phyloP scores from a whole-genome alignment of 139 green algal genomes.

The Yamagishiella unicocca region DNA sequence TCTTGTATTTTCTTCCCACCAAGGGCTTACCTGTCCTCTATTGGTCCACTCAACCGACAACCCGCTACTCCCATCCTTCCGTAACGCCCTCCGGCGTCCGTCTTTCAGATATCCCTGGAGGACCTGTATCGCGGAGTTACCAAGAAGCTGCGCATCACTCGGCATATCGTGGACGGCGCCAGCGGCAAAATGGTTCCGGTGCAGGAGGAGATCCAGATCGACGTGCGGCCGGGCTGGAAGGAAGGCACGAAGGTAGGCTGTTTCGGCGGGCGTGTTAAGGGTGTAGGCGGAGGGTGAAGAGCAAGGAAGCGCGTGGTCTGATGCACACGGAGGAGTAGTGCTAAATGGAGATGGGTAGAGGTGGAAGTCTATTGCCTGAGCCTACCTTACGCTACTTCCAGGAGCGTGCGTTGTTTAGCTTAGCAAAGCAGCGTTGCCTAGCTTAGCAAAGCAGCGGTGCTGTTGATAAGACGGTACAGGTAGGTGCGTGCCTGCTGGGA shows the following conservation, averaged over 20 bases:
- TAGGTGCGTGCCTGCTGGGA: too few relatives aligned
- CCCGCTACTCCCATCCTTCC: too few relatives aligned
- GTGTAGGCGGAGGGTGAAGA: not conserved
- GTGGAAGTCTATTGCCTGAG: not conserved
- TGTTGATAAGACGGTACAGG: too few relatives aligned
- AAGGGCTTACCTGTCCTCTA: too few relatives aligned
- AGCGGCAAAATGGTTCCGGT: slow-evolving; percentile 59
- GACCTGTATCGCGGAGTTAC: slow-evolving; percentile 71
- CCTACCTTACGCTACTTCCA: too few relatives aligned
- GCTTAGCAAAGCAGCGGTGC: too few relatives aligned
- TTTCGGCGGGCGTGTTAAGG: not conserved
- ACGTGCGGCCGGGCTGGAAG: slow-evolving; percentile 82
- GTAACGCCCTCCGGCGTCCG: not conserved
- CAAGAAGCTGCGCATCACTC: slow-evolving; percentile 79
- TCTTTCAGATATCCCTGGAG: slow-evolving; percentile 60
- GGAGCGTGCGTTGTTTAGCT: too few relatives aligned
- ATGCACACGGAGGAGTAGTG: not conserved
- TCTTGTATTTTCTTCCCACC: too few relatives aligned
- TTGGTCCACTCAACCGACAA: too few relatives aligned
- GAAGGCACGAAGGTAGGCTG: slow-evolving; percentile 56
- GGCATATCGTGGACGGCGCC: slow-evolving; percentile 63
- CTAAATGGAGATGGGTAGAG: not conserved
- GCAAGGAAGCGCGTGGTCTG: too few relatives aligned
- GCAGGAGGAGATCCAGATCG: slow-evolving; percentile 74
- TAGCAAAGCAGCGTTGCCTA: too few relatives aligned